A percentile compares a stretch with the other conserved stretches of the same genome.
phyloP scores from a whole-genome alignment of 2,329 filamentous ascomycete species.

The Arthrobotrys musiformis region DNA sequence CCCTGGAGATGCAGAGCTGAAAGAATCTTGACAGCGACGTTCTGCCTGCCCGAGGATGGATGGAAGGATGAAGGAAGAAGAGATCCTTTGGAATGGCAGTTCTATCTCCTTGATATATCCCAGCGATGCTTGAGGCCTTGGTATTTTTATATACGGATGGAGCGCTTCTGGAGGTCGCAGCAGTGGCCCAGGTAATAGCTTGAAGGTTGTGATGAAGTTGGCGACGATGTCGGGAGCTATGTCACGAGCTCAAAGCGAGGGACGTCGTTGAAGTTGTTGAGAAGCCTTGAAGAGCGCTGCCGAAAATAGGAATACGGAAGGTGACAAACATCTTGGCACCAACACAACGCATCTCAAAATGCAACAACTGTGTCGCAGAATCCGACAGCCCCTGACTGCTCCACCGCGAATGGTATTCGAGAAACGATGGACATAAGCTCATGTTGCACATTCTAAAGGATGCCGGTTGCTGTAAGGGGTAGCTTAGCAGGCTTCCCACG shows the following conservation, averaged over 20 bases:
- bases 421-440: background rate
- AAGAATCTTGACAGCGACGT: conserved; percentile 34
- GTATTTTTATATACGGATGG: background rate
- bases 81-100: background rate
- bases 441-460: background rate
- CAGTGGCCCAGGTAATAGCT: background rate
- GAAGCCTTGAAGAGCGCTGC: conserved; percentile 1
- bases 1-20: conserved; percentile 42
- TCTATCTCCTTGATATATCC: background rate
- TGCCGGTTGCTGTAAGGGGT: background rate
- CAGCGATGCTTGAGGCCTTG: background rate
- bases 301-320: conserved; percentile 18
- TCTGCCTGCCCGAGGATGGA: background rate
- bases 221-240: conserved; percentile 38
- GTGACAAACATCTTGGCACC: conserved; percentile 17
- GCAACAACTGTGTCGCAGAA: conserved; percentile 29
- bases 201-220: conserved; percentile 10
- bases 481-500: background rate
- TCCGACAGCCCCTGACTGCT: background rate
- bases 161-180: background rate
- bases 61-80: background rate
- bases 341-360: conserved; percentile 43
- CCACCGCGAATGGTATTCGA: background rate
- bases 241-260: conserved; percentile 48
- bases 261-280: conserved; percentile 45